Evolutionary conservation across 2,329 filamentous ascomycete species (phyloP).

Genomic region (Alternaria triticimaculans): DNA sequence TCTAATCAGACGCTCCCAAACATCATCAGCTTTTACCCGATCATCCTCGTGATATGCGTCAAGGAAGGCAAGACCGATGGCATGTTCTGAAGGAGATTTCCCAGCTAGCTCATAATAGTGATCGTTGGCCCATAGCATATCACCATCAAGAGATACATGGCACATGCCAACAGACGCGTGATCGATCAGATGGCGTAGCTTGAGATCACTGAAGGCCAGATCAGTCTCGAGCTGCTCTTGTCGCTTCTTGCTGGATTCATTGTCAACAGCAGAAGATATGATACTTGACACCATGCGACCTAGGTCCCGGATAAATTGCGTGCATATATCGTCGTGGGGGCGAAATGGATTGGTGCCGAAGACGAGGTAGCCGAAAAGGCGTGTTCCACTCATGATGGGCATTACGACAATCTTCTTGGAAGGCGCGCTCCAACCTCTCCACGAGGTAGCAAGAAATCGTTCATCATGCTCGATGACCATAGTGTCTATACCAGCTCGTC

Average conservation of each 20-base stretch:
- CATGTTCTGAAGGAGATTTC: constrained; percentile 22
- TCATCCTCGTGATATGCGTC: constrained; percentile 40
- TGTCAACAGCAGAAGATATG: constrained; percentile 30
- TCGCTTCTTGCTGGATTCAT: constrained; percentile 27
- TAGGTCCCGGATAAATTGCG: constrained; percentile 44
- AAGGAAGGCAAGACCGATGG: constrained; percentile 25
- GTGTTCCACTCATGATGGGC: constrained; percentile 31
- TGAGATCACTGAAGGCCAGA: constrained; percentile 43
- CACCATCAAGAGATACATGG: constrained; percentile 37
- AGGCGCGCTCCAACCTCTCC: constrained; percentile 37
- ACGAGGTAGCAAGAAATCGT: constrained; percentile 36
- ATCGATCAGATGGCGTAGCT: constrained; percentile 44
- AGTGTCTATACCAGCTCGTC: constrained; percentile 29
- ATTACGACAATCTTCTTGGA: constrained; percentile 35
- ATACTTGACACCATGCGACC: constrained; percentile 41
- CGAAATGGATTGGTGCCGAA: constrained; percentile 47
- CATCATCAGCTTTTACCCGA: constrained; percentile 26
- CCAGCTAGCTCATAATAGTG: constrained; percentile 43
- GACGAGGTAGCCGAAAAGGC: constrained; percentile 39
- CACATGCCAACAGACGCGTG: constrained; percentile 47
- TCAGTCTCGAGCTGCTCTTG: constrained; percentile 44
- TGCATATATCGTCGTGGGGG: constrained; percentile 38
- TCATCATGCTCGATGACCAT: constrained; percentile 37
- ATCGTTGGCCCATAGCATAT: constrained; percentile 46
- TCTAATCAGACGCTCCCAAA: constrained; percentile 33